These are phyloP conservation scores for Tolypocladium cylindrosporum DNA, from an alignment of 2,329 filamentous ascomycete species.

Conservation along the genomic window DNA sequence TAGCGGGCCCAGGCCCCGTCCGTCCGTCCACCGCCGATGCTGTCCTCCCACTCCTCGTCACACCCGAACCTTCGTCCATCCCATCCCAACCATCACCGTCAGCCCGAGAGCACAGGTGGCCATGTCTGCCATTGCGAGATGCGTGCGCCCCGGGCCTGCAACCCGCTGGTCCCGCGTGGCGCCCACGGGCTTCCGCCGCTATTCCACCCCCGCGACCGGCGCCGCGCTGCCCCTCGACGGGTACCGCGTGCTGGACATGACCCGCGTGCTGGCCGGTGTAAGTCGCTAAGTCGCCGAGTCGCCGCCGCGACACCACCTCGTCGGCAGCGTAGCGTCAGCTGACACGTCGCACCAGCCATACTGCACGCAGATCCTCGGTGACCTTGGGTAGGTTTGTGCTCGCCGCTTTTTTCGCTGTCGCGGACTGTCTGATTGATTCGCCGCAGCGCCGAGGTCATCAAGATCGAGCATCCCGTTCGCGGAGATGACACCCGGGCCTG, in stretches of 20 bases:
- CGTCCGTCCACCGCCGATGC: not conserved
- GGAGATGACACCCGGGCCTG: constrained; percentile 94
- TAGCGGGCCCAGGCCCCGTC: not conserved
- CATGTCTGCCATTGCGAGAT: constrained; percentile 6
- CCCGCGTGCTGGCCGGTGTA: constrained; percentile 87
- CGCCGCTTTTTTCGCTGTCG: not conserved
- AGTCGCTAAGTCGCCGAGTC: constrained; percentile 21
- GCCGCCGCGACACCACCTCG: not conserved
- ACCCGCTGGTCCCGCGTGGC: not conserved
- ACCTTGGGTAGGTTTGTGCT: constrained; percentile 64
- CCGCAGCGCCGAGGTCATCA: constrained; percentile 83
- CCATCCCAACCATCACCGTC: not conserved
- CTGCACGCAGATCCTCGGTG: constrained; percentile 91
- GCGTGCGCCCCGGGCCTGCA: constrained; percentile 1
- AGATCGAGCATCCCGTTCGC: constrained; percentile 84
- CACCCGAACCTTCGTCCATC: not conserved
- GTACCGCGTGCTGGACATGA: constrained; percentile 90
- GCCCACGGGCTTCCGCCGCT: not conserved
- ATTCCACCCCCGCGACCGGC: constrained; percentile 15
- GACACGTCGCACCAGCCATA: constrained; percentile 60
- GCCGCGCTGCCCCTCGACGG: constrained; percentile 61
- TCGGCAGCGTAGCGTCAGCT: not conserved
- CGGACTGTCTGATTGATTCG: not conserved
- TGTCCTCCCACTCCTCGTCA: not conserved
- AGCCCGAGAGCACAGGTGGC: not conserved